phyloP scores from a whole-genome alignment of 192 early-diverging fungal genomes.

The Gorgonomyces haynaldii region DNA sequence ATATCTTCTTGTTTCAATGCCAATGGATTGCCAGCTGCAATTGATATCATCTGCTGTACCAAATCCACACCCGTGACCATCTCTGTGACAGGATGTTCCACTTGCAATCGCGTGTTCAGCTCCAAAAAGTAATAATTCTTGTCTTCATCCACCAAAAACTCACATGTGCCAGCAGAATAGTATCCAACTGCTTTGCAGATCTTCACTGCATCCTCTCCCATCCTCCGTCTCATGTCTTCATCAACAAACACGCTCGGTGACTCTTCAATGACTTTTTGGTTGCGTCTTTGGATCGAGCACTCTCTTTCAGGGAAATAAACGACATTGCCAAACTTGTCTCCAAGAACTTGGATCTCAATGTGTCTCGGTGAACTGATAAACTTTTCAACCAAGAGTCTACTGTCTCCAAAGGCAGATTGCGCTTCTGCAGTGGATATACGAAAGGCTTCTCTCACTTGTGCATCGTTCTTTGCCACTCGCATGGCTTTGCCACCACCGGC shows the following conservation, averaged over 20 bases:
- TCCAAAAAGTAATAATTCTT: conserved; percentile 94
- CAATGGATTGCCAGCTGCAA: conserved; percentile 70
- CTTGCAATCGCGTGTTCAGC: conserved; percentile 95
- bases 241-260: conserved; percentile 70
- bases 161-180: conserved; percentile 91
- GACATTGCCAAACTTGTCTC: conserved; percentile 93
- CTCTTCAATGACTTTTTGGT: conserved; percentile 99
- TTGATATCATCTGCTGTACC: conserved; percentile 91
- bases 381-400: conserved; percentile 80
- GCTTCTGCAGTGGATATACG: conserved; percentile 71
- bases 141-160: conserved; percentile 74
- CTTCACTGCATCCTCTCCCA: conserved; percentile 79
- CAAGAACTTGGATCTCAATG: conserved; percentile 91
- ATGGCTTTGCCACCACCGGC: conserved; percentile 98
- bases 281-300: conserved; percentile 95
- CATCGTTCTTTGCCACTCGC: conserved; percentile 85
- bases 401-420: conserved; percentile 76
- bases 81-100: conserved; percentile 98
- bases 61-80: conserved; percentile 86
- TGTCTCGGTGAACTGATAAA: conserved; percentile 89
- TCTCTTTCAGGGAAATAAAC: conserved; percentile 94
- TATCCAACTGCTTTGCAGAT: conserved; percentile 56
- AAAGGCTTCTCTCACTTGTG: conserved; percentile 67
- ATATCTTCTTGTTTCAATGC: conserved; percentile 63
- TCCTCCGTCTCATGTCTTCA: conserved; percentile 43